These are phyloP conservation scores for Pilobolus umbonatus DNA, from an alignment of 192 early-diverging fungal genomes.

Conservation along the genomic window DNA sequence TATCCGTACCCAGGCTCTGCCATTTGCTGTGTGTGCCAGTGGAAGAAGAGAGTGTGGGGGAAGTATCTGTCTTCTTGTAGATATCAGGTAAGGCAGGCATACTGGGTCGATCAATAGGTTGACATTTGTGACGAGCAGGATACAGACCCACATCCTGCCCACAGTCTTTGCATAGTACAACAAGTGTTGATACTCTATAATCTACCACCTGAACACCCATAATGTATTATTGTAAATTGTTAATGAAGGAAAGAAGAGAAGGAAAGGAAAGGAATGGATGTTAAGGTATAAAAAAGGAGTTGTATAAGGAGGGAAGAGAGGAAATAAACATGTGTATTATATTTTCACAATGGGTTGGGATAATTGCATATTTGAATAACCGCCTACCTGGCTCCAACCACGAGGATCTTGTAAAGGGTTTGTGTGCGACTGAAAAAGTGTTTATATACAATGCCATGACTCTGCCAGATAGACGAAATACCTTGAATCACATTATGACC, in stretches of 20 bases:
- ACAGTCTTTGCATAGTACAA: slow-evolving; percentile 59
- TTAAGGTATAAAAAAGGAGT: neutral
- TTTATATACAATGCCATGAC: too few species aligned
- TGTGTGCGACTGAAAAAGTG: too few species aligned
- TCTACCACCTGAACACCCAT: slow-evolving; percentile 40
- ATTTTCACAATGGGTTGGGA: neutral
- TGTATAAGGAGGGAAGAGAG: slow-evolving; percentile 1
- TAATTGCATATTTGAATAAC: neutral
- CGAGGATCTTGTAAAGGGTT: too few species aligned
- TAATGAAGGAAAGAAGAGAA: neutral
- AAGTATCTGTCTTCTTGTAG: slow-evolving; percentile 5
- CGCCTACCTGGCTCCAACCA: too few species aligned
- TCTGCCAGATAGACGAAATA: too few species aligned
- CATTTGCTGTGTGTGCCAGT: too few species aligned
- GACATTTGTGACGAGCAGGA: slow-evolving; percentile 50
- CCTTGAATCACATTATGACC: too few species aligned
- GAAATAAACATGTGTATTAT: neutral
- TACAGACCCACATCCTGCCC: slow-evolving; percentile 57
- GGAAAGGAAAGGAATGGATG: neutral
- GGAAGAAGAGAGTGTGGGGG: too few species aligned
- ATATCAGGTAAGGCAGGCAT: slow-evolving; percentile 15
- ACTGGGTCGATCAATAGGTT: slow-evolving; percentile 16
- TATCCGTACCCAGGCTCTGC: neutral
- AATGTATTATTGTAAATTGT: neutral
- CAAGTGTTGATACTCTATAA: slow-evolving; percentile 53